Conservation (phyloP, 2,329 filamentous ascomycete species). For the Trichoderma atrobrunneum region DNA sequence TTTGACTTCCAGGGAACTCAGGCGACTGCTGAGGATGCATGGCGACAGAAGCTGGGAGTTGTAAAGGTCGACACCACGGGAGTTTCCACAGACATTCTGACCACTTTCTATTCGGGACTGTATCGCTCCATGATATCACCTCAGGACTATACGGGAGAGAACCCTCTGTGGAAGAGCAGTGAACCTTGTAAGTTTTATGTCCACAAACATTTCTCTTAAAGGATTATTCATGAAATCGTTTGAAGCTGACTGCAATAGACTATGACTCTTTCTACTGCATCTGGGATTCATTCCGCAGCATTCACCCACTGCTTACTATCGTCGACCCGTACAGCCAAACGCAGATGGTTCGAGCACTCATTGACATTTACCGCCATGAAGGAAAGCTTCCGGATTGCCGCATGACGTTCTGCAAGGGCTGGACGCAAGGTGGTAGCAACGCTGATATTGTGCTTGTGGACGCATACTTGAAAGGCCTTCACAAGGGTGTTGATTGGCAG, state of each 20-base stretch:
- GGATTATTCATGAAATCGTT: background rate
- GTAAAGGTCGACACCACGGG: constrained; percentile 55
- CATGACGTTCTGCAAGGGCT: constrained; percentile 74
- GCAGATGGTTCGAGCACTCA: constrained; percentile 65
- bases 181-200: constrained; percentile 51
- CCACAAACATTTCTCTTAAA: no score
- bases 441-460: constrained; percentile 70
- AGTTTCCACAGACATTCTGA: constrained; percentile 57
- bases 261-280: constrained; percentile 68
- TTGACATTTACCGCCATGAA: constrained; percentile 69
- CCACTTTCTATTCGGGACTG: constrained; percentile 67
- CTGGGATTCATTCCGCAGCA: constrained; percentile 71
- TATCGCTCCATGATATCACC: constrained; percentile 69
- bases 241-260: constrained; percentile 31
- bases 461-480: constrained; percentile 66
- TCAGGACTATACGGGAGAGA: constrained; percentile 74
- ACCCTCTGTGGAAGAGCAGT: constrained; percentile 64
- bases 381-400: constrained; percentile 71
- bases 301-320: constrained; percentile 70
- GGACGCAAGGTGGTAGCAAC: constrained; percentile 73
- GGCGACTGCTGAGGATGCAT: constrained; percentile 53
- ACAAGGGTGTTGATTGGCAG: constrained; percentile 62
- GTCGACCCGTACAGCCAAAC: constrained; percentile 66
- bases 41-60: constrained; percentile 61
- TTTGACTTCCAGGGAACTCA: constrained; percentile 61